These are phyloP conservation scores for Colletotrichum sublineola DNA, from an alignment of 2,329 filamentous ascomycete genomes.

Conservation along the genomic window DNA sequence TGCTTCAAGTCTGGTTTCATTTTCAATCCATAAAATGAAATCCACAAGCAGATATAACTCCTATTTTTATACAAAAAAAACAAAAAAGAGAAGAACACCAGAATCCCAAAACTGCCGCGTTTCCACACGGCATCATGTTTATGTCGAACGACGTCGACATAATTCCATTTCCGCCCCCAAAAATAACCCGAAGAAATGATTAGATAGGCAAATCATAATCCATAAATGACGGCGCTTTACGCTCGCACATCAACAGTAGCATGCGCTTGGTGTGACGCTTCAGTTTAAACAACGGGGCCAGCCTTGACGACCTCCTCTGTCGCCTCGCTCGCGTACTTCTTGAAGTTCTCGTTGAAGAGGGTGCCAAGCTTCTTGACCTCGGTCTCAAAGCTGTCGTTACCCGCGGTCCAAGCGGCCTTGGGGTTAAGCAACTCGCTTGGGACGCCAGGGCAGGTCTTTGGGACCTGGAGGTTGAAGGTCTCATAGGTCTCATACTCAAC, in stretches of 20 bases:
- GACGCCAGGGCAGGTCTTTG: slow-evolving; percentile 89
- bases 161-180: slow-evolving; percentile 21
- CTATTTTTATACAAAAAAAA: slow-evolving; percentile 22
- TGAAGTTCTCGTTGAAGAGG: slow-evolving; percentile 97
- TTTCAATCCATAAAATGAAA: slow-evolving; percentile 37
- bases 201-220: slow-evolving; percentile 25
- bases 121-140: slow-evolving; percentile 16
- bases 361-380: slow-evolving; percentile 92
- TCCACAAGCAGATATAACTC: slow-evolving; percentile 20
- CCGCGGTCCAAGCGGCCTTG: slow-evolving; percentile 89
- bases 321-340: slow-evolving; percentile 91
- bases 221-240: slow-evolving; percentile 25
- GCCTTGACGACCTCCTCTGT: slow-evolving; percentile 83
- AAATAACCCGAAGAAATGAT: slow-evolving; percentile 25
- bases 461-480: slow-evolving; percentile 96
- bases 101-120: slow-evolving; percentile 4
- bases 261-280: not conserved
- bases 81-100: not conserved
- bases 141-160: slow-evolving; percentile 38
- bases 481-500: slow-evolving; percentile 95
- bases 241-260: not conserved
- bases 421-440: slow-evolving; percentile 95
- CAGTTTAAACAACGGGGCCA: slow-evolving; percentile 60
- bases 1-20: slow-evolving; percentile 19
- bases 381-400: slow-evolving; percentile 82